A percentile compares a stretch with the other conserved stretches of the same genome.
Evolutionary conservation across 805 yeast genomes (phyloP).

Genomic region (Hanseniaspora clermontiae): DNA sequence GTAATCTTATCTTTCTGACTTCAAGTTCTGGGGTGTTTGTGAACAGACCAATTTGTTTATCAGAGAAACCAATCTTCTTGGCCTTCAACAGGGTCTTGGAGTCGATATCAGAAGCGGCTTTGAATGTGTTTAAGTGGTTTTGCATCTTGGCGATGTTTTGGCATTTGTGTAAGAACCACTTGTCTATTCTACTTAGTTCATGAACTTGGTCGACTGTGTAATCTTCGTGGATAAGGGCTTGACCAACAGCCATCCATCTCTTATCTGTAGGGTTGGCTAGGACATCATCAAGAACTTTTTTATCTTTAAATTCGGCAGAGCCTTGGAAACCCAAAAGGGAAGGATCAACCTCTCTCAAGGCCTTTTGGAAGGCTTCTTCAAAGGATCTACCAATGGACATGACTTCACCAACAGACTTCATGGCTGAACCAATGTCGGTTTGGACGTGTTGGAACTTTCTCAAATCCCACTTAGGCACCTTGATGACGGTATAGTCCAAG

Average conservation of each 20-base stretch:
- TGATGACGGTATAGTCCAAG: constrained; percentile 88
- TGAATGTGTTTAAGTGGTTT: constrained; percentile 41
- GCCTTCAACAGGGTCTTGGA: constrained; percentile 66
- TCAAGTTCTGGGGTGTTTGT: constrained; percentile 81
- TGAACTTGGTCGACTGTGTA: constrained; percentile 87
- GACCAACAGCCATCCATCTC: constrained; percentile 96
- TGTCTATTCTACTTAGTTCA: constrained; percentile 82
- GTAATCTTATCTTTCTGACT: constrained; percentile 76
- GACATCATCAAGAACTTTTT: constrained; percentile 48
- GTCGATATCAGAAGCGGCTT: constrained; percentile 39
- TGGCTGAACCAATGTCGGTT: constrained; percentile 72
- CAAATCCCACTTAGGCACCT: constrained; percentile 98
- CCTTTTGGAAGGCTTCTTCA: constrained; percentile 96
- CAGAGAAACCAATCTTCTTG: constrained; percentile 93
- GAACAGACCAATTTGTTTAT: constrained; percentile 83
- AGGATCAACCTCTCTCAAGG: constrained; percentile 82
- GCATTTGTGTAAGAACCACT: constrained; percentile 88
- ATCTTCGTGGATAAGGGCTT: constrained; percentile 82
- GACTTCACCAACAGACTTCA: constrained; percentile 99
- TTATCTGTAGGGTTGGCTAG: constrained; percentile 84
- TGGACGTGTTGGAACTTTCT: constrained; percentile 90
- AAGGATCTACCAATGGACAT: constrained; percentile 96
- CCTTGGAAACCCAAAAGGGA: constrained; percentile 87
- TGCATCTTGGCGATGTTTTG: constrained; percentile 87
- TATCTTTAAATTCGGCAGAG: constrained; percentile 52